phyloP scores from a whole-genome alignment of 495 filamentous ascomycete genomes.

The Daldinia childiae region DNA sequence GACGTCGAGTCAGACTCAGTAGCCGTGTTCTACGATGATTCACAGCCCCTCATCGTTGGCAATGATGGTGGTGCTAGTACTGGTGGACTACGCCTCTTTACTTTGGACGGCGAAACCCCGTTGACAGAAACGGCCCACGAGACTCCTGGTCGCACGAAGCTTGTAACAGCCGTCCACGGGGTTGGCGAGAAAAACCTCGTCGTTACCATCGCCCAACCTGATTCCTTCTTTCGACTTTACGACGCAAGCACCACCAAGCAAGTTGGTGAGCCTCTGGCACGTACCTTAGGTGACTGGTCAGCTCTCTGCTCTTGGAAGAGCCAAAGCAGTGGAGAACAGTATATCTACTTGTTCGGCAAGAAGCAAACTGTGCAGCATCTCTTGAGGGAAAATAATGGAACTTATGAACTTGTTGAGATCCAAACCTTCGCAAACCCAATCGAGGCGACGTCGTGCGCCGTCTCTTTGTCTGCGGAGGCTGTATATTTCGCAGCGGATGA shows the following conservation, averaged over 20 bases:
- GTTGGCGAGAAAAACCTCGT: slow-evolving; percentile 41
- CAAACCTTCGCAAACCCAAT: slow-evolving; percentile 44
- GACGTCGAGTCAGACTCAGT: slow-evolving; percentile 38
- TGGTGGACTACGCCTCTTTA: slow-evolving; percentile 44
- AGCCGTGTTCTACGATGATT: slow-evolving; percentile 27
- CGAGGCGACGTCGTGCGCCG: slow-evolving; percentile 43
- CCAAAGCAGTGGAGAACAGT: slow-evolving; percentile 42
- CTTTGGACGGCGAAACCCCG: slow-evolving; percentile 23
- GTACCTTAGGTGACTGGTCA: slow-evolving; percentile 47
- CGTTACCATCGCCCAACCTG: slow-evolving; percentile 45
- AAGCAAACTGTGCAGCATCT: slow-evolving; percentile 36
- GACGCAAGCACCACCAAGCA: slow-evolving; percentile 28
- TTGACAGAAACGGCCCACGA: slow-evolving; percentile 39
- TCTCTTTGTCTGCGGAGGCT: slow-evolving; percentile 37
- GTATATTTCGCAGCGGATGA: slow-evolving; percentile 45
- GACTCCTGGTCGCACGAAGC: slow-evolving; percentile 47
- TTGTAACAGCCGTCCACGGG: slow-evolving; percentile 42
- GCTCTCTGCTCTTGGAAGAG: slow-evolving; percentile 48
- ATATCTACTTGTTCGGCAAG: slow-evolving; percentile 49
- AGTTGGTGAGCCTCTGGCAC: slow-evolving; percentile 35
- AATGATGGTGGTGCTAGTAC: slow-evolving; percentile 46
- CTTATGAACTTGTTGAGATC: slow-evolving; percentile 41
- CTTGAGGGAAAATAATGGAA: slow-evolving; percentile 16
- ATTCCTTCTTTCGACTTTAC: slow-evolving; percentile 48
- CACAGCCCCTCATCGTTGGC: slow-evolving; percentile 40